These are phyloP conservation scores for Hericium erinaceus DNA, from an alignment of 768 basidiomycete species.

Conservation along the genomic window DNA sequence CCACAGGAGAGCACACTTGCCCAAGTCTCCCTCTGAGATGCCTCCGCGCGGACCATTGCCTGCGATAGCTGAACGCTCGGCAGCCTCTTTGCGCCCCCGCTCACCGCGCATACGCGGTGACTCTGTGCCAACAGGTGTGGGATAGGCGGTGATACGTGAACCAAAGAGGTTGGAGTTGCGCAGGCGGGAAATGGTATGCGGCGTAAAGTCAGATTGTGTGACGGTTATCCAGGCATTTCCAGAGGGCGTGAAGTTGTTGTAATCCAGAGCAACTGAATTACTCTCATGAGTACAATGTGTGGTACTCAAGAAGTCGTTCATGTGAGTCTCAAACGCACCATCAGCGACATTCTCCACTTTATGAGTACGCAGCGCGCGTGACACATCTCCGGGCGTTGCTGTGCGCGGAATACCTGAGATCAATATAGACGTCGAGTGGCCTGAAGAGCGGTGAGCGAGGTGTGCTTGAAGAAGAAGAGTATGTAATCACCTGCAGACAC, in stretches of 20 bases:
- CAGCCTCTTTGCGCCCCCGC: slow-evolving; percentile 31
- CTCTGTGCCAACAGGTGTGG: slow-evolving; percentile 5
- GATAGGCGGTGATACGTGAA: slow-evolving; percentile 27
- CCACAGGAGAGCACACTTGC: slow-evolving; percentile 47
- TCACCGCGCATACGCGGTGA: slow-evolving; percentile 26
- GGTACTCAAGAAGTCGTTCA: no score
- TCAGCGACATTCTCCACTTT: slow-evolving; percentile 6
- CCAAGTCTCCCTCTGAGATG: slow-evolving; percentile 33
- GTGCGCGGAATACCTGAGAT: slow-evolving; percentile 12
- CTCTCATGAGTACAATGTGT: no score
- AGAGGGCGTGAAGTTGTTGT: slow-evolving; percentile 50
- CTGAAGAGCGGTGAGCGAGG: no score
- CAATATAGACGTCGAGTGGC: neutral
- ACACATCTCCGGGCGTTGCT: slow-evolving; percentile 9
- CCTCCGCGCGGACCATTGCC: slow-evolving; percentile 46
- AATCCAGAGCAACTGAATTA: slow-evolving; percentile 45
- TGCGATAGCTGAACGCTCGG: slow-evolving; percentile 25
- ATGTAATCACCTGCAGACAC: no score
- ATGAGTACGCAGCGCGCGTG: slow-evolving; percentile 7
- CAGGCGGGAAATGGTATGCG: slow-evolving; percentile 33
- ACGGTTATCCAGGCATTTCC: slow-evolving; percentile 52
- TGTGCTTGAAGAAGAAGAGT: no score
- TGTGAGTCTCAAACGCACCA: neutral
- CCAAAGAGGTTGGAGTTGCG: slow-evolving; percentile 38
- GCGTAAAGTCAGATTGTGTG: slow-evolving; percentile 34